Conservation (phyloP, 169 alveolate genomes). For the Eimeria praecox region DNA sequence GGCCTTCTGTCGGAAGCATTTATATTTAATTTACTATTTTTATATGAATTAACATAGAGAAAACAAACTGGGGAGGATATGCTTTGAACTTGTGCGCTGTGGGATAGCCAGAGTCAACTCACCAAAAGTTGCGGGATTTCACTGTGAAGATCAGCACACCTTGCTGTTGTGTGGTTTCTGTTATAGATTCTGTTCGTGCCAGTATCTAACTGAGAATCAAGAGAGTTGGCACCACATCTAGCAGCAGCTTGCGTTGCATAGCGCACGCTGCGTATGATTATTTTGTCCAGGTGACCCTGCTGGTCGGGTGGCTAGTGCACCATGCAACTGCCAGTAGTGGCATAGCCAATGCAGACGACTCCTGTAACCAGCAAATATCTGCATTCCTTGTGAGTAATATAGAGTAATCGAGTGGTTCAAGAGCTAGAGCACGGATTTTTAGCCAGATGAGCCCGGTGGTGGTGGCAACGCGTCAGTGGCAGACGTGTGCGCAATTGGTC, state of each 20-base stretch:
- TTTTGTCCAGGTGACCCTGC: constrained; percentile 27
- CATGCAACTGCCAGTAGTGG: background rate
- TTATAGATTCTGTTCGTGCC: background rate
- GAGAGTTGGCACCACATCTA: background rate
- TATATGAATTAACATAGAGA: background rate
- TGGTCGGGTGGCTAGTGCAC: constrained; percentile 24
- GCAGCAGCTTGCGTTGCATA: background rate
- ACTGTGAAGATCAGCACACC: background rate
- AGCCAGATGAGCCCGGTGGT: background rate
- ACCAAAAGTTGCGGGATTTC: background rate
- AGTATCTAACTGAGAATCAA: background rate
- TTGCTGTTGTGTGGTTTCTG: background rate
- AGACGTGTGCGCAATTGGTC: background rate
- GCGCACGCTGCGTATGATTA: background rate
- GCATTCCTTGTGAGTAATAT: background rate
- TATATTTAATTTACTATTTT: background rate
- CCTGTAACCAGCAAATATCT: background rate
- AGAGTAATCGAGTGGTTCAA: background rate
- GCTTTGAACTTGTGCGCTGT: background rate
- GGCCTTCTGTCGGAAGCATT: background rate
- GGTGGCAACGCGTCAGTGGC: background rate
- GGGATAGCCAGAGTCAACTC: background rate
- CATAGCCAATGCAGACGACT: background rate
- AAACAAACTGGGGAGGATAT: background rate
- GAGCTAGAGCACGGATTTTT: background rate